Evolutionary conservation across 345 rosid species (phyloP).

Genomic region (sweet orange (Citrus sinensis)): DNA sequence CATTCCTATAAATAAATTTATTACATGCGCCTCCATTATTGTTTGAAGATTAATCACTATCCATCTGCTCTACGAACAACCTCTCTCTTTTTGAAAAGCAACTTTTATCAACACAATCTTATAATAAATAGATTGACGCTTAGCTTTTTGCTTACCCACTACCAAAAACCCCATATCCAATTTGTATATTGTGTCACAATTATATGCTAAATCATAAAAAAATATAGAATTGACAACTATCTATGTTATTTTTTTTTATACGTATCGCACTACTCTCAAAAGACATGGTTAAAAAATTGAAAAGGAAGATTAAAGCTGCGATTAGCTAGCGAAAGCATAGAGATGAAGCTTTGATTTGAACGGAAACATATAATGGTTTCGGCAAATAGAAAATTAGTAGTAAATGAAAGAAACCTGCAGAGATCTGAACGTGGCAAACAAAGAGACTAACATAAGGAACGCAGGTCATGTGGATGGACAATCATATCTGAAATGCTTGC

Average conservation of each 20-base stretch:
- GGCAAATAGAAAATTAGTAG: background rate
- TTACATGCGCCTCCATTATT: background rate
- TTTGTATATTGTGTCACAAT: background rate
- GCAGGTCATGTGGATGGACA: background rate
- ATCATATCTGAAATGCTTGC: background rate
- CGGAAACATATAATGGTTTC: background rate
- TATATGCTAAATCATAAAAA: background rate
- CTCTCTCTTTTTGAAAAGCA: background rate
- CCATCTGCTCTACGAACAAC: background rate
- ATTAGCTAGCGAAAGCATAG: background rate
- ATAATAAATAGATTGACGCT: background rate
- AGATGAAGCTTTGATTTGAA: background rate
- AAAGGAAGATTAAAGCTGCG: no score
- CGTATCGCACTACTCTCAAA: background rate
- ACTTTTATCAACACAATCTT: background rate
- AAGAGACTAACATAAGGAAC: slow-evolving; percentile 3
- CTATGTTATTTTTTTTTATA: no score
- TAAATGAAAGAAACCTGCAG: background rate
- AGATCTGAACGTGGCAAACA: slow-evolving; percentile 6
- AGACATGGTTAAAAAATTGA: background rate
- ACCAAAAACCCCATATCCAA: background rate
- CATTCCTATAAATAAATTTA: background rate
- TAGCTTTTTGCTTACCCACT: background rate
- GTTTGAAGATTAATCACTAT: no score
- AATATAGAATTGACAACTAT: background rate